Evolutionary conservation across 2,329 filamentous ascomycete species (phyloP).

Genomic region (Diaporthe citrichinensis): DNA sequence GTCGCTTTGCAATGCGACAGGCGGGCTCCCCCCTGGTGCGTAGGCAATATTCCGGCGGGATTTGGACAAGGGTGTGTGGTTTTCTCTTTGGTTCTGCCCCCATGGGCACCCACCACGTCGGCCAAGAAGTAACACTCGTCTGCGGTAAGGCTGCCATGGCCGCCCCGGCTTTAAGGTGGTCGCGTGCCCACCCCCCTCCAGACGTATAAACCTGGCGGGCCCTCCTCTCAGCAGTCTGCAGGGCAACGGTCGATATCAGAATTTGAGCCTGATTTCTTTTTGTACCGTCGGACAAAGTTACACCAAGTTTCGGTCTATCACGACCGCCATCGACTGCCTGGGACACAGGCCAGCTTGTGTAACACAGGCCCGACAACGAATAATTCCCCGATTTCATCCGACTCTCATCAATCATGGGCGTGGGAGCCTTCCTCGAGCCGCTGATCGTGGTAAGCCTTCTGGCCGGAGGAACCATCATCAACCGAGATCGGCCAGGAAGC

Average conservation of each 20-base stretch:
- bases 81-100: neutral
- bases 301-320: neutral
- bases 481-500: conserved; percentile 58
- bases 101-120: neutral
- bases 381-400: neutral
- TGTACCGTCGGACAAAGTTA: neutral
- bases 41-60: neutral
- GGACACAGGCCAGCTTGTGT: neutral
- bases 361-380: neutral
- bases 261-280: neutral
- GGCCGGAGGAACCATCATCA: conserved; percentile 73
- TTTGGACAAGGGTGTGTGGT: conserved; percentile 10
- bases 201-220: conserved; percentile 9
- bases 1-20: conserved; percentile 12
- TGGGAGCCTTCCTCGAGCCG: conserved; percentile 72
- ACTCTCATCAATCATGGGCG: conserved; percentile 52
- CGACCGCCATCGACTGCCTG: neutral
- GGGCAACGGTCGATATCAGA: neutral
- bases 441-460: conserved; percentile 71
- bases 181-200: conserved; percentile 15
- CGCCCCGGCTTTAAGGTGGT: conserved; percentile 13
- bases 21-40: neutral
- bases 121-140: conserved; percentile 11
- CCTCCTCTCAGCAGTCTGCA: neutral
- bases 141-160: conserved; percentile 13